Evolutionary conservation across 345 rosid species (phyloP), one percentile per base, ranked within the genome.

Genomic region (Eucalyptus rudis): DNA sequence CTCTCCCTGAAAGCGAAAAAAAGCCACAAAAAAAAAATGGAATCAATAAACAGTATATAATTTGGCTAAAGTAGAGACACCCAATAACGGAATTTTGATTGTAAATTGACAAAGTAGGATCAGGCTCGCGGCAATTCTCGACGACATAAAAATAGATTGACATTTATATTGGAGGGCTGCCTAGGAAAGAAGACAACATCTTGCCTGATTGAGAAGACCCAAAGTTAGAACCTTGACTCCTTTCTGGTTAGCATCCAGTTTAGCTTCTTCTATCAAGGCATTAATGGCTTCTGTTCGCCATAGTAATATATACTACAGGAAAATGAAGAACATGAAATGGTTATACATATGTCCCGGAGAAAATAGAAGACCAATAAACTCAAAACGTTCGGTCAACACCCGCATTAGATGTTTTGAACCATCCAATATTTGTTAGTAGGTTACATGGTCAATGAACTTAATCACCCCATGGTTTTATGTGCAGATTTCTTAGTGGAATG

Each of bases 201-300:
- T 89, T 88, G 90, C 94, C 94, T 93, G 94, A 88, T 50, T 50
- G 52, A 50, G 52, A 13, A 50, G 52, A 50, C 52, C 52, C 17
- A 50, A 15, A 13, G 52, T 91, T 7, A 94, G 25, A 44, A 91
- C 93, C 88, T 91, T 90, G 19, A 83, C 89, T 36, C 94, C 94
- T 33, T 66, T 92, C 47, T 49, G 71, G 10, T 93, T 93, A 4
- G 94, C 95, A 76, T 93, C 92, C 80, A 88, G 31, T 88, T 92
- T 89, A 45, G 95, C 93, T 86, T 89, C 89, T 81, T 91, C 94
- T 49, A 94, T 94, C 86, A 91, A 25, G 11, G 58, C 52, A 59
- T 89, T 92, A 87, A 93, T 90, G 40, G 88, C 87, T 20, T 44
- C 88, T 29, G 80, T 87, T 88, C 89, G 71, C 92, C 89, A 58